Percentiles rank a stretch among this genome's conserved stretches.
phyloP scores from a whole-genome alignment of 2,329 filamentous ascomycete species.

The Calonectria crousiana region DNA sequence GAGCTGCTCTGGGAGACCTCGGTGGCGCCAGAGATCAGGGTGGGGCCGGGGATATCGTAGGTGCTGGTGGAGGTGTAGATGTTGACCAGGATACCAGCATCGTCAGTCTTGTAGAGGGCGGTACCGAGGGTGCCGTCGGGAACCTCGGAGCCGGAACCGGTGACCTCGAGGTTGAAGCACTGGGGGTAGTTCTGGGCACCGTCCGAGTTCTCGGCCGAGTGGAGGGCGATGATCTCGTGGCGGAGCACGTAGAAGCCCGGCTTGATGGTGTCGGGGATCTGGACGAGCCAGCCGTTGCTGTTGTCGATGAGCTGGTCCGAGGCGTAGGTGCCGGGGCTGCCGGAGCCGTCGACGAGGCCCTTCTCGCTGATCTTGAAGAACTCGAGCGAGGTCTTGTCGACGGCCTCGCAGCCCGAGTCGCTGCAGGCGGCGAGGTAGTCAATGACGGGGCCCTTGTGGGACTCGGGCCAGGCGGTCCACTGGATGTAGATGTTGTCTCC shows the following conservation, averaged over 20 bases:
- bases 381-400: slow-evolving; percentile 65
- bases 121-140: slow-evolving; percentile 49
- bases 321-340: slow-evolving; percentile 52
- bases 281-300: slow-evolving; percentile 51
- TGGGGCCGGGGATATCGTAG: slow-evolving; percentile 47
- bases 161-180: slow-evolving; percentile 63
- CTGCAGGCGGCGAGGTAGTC: slow-evolving; percentile 73
- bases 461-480: slow-evolving; percentile 59
- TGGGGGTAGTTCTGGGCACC: slow-evolving; percentile 66
- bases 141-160: slow-evolving; percentile 53
- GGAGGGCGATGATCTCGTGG: slow-evolving; percentile 66
- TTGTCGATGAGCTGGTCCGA: slow-evolving; percentile 57
- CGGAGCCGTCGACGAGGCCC: slow-evolving; percentile 63
- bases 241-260: slow-evolving; percentile 61
- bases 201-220: slow-evolving; percentile 55
- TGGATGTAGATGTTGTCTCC: slow-evolving; percentile 55
- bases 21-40: slow-evolving; percentile 38
- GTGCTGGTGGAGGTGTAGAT: slow-evolving; percentile 43
- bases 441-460: slow-evolving; percentile 68
- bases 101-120: slow-evolving; percentile 46
- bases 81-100: slow-evolving; percentile 51
- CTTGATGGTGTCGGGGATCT: slow-evolving; percentile 51
- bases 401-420: slow-evolving; percentile 65
- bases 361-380: slow-evolving; percentile 75
- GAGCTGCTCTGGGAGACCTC: slow-evolving; percentile 36